A percentile compares a stretch with the other conserved stretches of the same genome.
These are phyloP conservation scores for Blastocystis sp. DNA, from an alignment of 352 stramenopile species.

Conservation along the genomic window DNA sequence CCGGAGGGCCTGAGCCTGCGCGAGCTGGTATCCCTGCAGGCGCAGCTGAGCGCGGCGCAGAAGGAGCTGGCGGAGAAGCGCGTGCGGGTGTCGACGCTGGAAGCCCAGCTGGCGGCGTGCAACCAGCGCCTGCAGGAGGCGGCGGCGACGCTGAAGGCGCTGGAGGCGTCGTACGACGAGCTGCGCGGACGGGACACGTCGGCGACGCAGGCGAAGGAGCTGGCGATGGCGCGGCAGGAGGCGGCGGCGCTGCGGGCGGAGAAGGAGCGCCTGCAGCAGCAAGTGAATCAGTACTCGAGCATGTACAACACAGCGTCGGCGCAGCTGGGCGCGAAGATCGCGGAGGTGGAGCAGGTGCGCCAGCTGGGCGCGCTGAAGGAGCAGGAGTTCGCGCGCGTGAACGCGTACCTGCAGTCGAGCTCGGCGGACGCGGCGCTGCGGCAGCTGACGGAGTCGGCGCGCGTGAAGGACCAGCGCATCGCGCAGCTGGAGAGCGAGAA, in stretches of 20 bases:
- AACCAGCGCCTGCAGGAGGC: not conserved
- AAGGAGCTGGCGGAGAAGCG: conserved; percentile 46
- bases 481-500: conserved; percentile 45
- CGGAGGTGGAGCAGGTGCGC: conserved; percentile 12
- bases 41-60: not conserved
- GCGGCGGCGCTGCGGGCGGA: not conserved
- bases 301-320: not conserved
- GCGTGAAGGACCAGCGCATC: conserved; percentile 23
- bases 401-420: not conserved
- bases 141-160: not conserved
- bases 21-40: not conserved
- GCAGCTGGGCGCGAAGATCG: conserved; percentile 4
- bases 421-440: not conserved
- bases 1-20: not conserved
- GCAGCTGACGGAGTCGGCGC: conserved; percentile 4
- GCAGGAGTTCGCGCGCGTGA: conserved; percentile 35
- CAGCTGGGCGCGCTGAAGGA: conserved; percentile 23
- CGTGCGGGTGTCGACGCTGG: not conserved
- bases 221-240: not conserved
- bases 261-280: not conserved
- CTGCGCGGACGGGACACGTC: not conserved
- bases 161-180: not conserved
- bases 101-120: not conserved
- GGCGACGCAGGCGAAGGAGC: not conserved
- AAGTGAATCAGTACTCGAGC: not conserved